Percentiles rank a stretch among this genome's conserved stretches.
These are phyloP conservation scores for Solanum clarkiae DNA, from an alignment of 257 asterid species.

Conservation along the genomic window DNA sequence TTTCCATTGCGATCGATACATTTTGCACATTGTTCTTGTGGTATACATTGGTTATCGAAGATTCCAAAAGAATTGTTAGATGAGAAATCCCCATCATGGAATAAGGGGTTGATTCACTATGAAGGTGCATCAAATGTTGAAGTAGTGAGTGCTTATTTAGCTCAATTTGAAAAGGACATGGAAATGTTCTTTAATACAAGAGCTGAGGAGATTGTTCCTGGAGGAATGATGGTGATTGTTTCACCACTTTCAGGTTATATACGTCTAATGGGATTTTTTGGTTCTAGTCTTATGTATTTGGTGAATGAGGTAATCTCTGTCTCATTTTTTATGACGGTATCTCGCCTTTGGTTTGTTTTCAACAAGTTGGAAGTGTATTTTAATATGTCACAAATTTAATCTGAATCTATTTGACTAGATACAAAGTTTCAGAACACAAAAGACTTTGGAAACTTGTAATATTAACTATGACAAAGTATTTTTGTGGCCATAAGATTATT, in stretches of 20 bases:
- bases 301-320: constrained; percentile 12
- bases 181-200: constrained; percentile 10
- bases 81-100: constrained; percentile 5
- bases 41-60: constrained; percentile 27
- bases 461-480: no score
- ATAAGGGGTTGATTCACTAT: constrained; percentile 12
- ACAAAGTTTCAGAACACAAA: no score
- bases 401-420: no score
- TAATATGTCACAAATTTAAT: no score
- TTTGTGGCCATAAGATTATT: no score
- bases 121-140: background rate
- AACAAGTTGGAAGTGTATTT: no score
- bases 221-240: no score
- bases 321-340: no score
- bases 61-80: constrained; percentile 7
- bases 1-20: constrained; percentile 1
- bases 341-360: no score
- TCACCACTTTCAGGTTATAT: no score
- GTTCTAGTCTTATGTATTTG: constrained; percentile 25
- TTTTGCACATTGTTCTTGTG: background rate
- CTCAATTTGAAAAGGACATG: constrained; percentile 10
- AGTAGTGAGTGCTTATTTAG: background rate
- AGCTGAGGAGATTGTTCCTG: constrained; percentile 16
- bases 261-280: background rate
- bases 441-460: no score